Base-by-base conservation (phyloP, 2,329 filamentous ascomycete genomes). In the Pestalotiopsis sp. region DNA sequence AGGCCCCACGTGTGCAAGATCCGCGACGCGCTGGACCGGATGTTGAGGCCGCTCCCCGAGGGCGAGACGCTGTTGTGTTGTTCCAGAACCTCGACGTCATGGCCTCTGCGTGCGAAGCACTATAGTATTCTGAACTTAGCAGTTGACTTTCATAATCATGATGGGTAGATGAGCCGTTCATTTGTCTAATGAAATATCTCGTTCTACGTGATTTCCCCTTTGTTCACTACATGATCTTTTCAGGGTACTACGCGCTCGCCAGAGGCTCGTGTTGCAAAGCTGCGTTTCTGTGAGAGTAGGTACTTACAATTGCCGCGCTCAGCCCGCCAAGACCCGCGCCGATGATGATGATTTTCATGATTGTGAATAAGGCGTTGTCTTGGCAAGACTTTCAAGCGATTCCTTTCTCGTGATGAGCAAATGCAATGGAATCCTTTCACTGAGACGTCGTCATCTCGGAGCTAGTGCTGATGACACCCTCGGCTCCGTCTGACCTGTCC, bases 251-350 rank as follows among this genome's bases (percentile, higher is more conserved):
- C 14, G 20, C 20, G 20, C 20, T 23, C 20, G 20, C 20, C 20
- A 23, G 20, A 23, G 20, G 20, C 17, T 20, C 45, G 17, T 20
- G 17, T 9, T n/a, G 14, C 5, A 52, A 52, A 52, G 5, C n/a
- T 6, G 6, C 17, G 45, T n/a, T 49, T 20, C 11, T 3, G 9
- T 20, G 45, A 52, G 17, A n/a, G 6, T 9, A 9, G 45, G 17
- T 9, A 52, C 45, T 52, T 52, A 52, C 45, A 9, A 68, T 57
- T 4, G 61, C 67, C 11, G 67, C 67, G 49, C 25, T 68, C n/a
- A 68, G 62, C 27, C 67, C 67, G 52, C 67, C 67, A 17, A 68
- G 67, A 38, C 67, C 67, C 14, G 61, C 67, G 52, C 67, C 67
- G 25, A 68, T 62, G 62, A 68, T 68, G 62, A 68, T 39, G 31